Base-by-base conservation (phyloP, 441 rosid genomes). In the Capsella rubella region DNA sequence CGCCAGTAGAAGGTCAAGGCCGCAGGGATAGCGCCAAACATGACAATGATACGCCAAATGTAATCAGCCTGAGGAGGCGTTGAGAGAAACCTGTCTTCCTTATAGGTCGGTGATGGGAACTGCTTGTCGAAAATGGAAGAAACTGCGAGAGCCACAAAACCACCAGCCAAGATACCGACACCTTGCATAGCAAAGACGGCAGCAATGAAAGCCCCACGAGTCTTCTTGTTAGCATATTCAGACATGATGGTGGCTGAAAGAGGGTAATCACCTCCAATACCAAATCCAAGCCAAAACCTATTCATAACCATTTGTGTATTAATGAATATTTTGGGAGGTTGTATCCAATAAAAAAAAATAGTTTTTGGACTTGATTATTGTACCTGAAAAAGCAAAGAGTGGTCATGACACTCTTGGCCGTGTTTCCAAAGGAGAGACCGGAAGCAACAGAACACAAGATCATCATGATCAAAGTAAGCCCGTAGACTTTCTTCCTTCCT, bases 171-270 rank as follows among this genome's bases (percentile, higher is more conserved):
- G n/a, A 87, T 84, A 52, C 90, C 87, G n/a, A 82, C 43, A 3
- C 88, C 86, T 75, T 83, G 90, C 90, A 87, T 87, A 1, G 81
- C 84, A 29, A 87, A 87, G 16, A 87, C 90, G 0, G 84, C 83
- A 0, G 90, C 85, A 25, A 87, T 75, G 45, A 87, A 87, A 10
- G 82, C 62, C 0, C 90, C 88, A 0, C 87, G 83, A 21, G 84
- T 84, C 56, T 69, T 75, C 72, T 84, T 84, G 56, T 82, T 87
- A 8, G 90, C 85, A 5, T 87, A 87, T 63, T 84, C 87, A 3
- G 90, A 87, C 90, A 87, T 87, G 82, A 84, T 87, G 0, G 90
- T 83, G 27, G 88, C 87, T 0, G 90, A 87, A 15, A 87, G 80
- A 4, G 87, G 88, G 47, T 87, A 87, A 32, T 87, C 86, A 0